Percentiles rank a stretch among this genome's conserved stretches.
These are phyloP conservation scores for Hypericum androsaemum DNA, from an alignment of 345 rosid genomes.

Conservation along the genomic window DNA sequence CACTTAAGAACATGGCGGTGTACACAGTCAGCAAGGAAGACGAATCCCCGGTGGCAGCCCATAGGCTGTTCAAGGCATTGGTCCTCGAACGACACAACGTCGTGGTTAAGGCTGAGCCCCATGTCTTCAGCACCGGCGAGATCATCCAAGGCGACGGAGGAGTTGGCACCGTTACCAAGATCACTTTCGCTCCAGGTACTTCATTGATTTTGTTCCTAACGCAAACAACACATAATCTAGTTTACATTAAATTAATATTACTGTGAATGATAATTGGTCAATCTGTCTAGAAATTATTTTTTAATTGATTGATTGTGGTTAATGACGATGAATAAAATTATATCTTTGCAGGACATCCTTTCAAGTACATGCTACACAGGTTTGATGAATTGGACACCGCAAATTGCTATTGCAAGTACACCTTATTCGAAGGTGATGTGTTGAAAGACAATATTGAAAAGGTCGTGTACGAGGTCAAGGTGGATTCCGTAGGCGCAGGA, in stretches of 20 bases:
- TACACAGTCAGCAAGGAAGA: not conserved
- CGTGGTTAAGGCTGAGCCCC: not conserved
- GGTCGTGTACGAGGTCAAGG: slow-evolving; percentile 1
- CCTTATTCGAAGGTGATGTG: not conserved
- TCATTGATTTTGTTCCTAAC: too few relatives aligned
- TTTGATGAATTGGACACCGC: not conserved
- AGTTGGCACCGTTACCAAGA: not conserved
- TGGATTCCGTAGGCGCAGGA: not conserved
- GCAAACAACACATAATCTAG: not conserved
- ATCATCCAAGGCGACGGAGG: not conserved
- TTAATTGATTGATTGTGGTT: too few relatives aligned
- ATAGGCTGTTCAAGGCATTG: not conserved
- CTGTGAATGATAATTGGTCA: too few relatives aligned
- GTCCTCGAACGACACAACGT: not conserved
- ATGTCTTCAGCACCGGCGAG: not conserved
- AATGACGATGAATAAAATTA: not conserved
- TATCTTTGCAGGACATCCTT: not conserved
- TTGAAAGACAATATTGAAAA: not conserved
- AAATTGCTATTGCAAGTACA: not conserved
- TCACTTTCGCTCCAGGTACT: not conserved
- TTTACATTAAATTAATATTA: not conserved
- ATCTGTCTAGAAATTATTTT: too few relatives aligned
- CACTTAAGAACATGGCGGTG: not conserved
- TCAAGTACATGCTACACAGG: not conserved
- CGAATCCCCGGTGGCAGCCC: not conserved